These are phyloP conservation scores for Irpex sp. DNA, from an alignment of 1,284 basidiomycete species.

Conservation along the genomic window DNA sequence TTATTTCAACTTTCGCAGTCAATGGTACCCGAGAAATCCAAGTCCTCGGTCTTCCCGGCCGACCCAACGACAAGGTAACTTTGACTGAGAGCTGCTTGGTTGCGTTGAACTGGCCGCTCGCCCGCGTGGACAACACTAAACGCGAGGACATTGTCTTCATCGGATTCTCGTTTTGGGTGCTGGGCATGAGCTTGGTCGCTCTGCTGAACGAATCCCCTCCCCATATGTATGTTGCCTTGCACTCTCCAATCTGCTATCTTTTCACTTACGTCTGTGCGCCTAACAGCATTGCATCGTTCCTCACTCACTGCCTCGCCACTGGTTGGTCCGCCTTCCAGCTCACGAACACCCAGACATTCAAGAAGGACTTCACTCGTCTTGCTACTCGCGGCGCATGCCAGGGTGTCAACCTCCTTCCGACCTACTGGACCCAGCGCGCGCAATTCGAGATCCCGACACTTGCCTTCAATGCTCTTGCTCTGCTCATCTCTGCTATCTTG, in stretches of 20 bases:
- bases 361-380: slow-evolving; percentile 47
- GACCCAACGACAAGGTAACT: slow-evolving; percentile 27
- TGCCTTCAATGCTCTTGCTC: slow-evolving; percentile 55
- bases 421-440: slow-evolving; percentile 57
- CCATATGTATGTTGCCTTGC: slow-evolving; percentile 45
- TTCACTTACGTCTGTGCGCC: slow-evolving; percentile 1
- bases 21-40: slow-evolving; percentile 37
- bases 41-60: slow-evolving; percentile 36
- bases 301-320: slow-evolving; percentile 70
- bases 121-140: slow-evolving; percentile 65
- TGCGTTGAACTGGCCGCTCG: slow-evolving; percentile 64
- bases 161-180: slow-evolving; percentile 75
- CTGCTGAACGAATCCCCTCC: slow-evolving; percentile 80
- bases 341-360: slow-evolving; percentile 53
- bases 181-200: slow-evolving; percentile 76
- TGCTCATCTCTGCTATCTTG: slow-evolving; percentile 59
- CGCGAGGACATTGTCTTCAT: slow-evolving; percentile 78
- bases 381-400: slow-evolving; percentile 63
- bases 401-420: slow-evolving; percentile 46
- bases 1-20: slow-evolving; percentile 19
- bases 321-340: slow-evolving; percentile 71
- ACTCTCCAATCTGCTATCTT: not conserved
- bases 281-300: slow-evolving; percentile 52
- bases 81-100: slow-evolving; percentile 48
- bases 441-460: slow-evolving; percentile 62